phyloP scores from a whole-genome alignment of 345 rosid species.

The Populus simonii region DNA sequence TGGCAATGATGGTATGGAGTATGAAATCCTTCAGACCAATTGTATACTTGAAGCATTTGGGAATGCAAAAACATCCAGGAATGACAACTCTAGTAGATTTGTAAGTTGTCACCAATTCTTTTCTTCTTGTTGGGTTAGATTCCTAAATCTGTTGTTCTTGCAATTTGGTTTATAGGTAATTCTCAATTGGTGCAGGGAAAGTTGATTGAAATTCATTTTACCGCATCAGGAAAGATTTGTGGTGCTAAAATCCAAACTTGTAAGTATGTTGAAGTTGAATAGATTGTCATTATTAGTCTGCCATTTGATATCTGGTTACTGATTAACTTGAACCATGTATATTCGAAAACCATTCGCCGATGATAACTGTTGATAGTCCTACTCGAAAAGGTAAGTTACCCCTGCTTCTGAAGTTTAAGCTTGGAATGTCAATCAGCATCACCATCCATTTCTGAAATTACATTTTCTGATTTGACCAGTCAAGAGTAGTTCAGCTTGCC shows the following conservation, averaged over 20 bases:
- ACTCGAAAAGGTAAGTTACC: conserved; percentile 78
- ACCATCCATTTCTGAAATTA: conserved; percentile 31
- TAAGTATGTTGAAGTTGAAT: conserved; percentile 36
- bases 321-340: conserved; percentile 28
- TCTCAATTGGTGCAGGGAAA: conserved; percentile 63
- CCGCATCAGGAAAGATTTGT: conserved; percentile 67
- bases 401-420: conserved; percentile 10
- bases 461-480: conserved; percentile 54
- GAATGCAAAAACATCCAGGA: conserved; percentile 89
- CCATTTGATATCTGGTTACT: neutral
- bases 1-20: conserved; percentile 65
- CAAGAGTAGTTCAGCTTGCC: conserved; percentile 87
- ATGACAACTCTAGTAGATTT: conserved; percentile 91
- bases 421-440: conserved; percentile 14
- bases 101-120: conserved; percentile 41
- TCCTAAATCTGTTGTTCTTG: neutral
- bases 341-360: conserved; percentile 17
- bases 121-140: conserved; percentile 6
- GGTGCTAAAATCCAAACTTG: conserved; percentile 88
- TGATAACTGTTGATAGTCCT: conserved; percentile 49
- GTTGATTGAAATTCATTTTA: conserved; percentile 81
- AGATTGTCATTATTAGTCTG: conserved; percentile 12
- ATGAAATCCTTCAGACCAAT: conserved; percentile 60
- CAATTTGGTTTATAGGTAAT: conserved; percentile 10
- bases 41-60: conserved; percentile 95